These are phyloP conservation scores for Kwoniella mangroviensis DNA, from an alignment of 768 basidiomycete species.

Conservation along the genomic window DNA sequence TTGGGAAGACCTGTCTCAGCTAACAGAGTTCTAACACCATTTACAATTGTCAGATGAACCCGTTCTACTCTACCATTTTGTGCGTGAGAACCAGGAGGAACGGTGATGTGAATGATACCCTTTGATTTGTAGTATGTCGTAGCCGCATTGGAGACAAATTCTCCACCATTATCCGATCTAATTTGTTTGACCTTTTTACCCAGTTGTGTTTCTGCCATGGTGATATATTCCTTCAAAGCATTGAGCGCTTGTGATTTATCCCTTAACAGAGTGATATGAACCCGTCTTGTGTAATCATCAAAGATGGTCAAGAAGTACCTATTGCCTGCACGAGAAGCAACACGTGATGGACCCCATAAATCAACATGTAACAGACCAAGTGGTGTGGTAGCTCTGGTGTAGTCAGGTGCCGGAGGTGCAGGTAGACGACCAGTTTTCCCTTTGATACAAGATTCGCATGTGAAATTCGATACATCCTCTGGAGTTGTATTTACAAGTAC, in stretches of 20 bases:
- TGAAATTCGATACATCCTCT: background rate
- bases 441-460: background rate
- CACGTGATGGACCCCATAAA: slow-evolving; percentile 1
- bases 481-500: background rate
- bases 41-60: slow-evolving; percentile 27
- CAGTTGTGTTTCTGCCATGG: slow-evolving; percentile 13
- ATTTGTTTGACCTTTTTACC: slow-evolving; percentile 10
- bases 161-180: slow-evolving; percentile 17
- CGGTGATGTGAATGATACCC: slow-evolving; percentile 8
- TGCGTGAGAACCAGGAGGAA: slow-evolving; percentile 33
- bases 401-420: background rate
- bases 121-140: slow-evolving; percentile 2
- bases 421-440: slow-evolving; percentile 10
- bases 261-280: slow-evolving; percentile 4
- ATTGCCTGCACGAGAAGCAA: background rate
- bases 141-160: slow-evolving; percentile 5
- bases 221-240: slow-evolving; percentile 1
- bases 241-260: background rate
- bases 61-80: slow-evolving; percentile 38
- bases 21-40: slow-evolving; percentile 29
- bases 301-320: slow-evolving; percentile 6
- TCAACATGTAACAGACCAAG: background rate
- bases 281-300: slow-evolving; percentile 3
- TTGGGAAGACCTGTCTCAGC: slow-evolving; percentile 17
- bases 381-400: background rate